phyloP scores from a whole-genome alignment of 352 stramenopile species.

The Phytophthora cryptogea region DNA sequence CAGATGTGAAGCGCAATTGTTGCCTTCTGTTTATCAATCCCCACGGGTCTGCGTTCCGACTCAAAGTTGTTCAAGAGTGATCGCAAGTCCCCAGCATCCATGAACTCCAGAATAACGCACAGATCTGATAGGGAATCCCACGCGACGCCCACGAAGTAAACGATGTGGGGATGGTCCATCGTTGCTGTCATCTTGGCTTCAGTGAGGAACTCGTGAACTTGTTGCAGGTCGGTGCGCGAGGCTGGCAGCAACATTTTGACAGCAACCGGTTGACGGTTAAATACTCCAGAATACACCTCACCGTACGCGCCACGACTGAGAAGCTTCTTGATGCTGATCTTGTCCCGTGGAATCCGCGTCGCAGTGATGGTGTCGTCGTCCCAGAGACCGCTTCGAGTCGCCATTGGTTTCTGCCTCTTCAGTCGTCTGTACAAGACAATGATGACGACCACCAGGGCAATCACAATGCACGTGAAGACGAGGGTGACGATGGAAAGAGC shows the following conservation, averaged over 20 bases:
- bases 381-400: constrained; percentile 23
- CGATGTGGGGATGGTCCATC: constrained; percentile 41
- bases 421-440: constrained; percentile 10
- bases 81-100: constrained; percentile 49
- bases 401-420: constrained; percentile 3
- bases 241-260: constrained; percentile 40
- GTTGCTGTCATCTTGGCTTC: constrained; percentile 44
- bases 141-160: constrained; percentile 44
- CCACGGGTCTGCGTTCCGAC: constrained; percentile 1
- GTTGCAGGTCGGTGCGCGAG: constrained; percentile 12
- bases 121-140: constrained; percentile 48
- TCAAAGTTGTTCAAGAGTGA: constrained; percentile 34
- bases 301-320: constrained; percentile 38
- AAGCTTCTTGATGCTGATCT: constrained; percentile 18
- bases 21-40: constrained; percentile 21
- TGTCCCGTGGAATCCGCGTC: constrained; percentile 31
- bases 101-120: constrained; percentile 50
- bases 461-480: constrained; percentile 7
- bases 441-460: constrained; percentile 8
- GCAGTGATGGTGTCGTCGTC: constrained; percentile 32
- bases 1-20: constrained; percentile 39
- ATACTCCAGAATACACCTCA: constrained; percentile 39
- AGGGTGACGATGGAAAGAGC: constrained; percentile 6
- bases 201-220: constrained; percentile 39
- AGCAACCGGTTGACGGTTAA: constrained; percentile 29